Evolutionary conservation across 768 basidiomycete species (phyloP), one percentile per base, ranked within the genome.

Genomic region (Agrocybe praecox): DNA sequence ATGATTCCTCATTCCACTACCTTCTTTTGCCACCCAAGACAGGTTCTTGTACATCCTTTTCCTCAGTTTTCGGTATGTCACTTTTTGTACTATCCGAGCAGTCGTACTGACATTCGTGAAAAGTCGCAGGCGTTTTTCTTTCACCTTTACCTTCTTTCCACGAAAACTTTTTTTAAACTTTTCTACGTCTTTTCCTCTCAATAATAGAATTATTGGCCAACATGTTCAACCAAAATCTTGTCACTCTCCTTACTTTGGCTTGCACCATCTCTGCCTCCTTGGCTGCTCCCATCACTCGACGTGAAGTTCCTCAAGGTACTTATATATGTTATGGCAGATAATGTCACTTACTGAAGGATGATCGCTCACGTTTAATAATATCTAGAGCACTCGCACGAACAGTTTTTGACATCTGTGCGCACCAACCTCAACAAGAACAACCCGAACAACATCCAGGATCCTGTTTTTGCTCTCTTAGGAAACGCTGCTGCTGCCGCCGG

Each of bases 271-370:
- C 59, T 44, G 58, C 60, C 51, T 59, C 62, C 24, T 63, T 72
- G 11, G 76, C 80, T 45, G 67, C 75, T 21, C 83, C 83, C 19
- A 70, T 81, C 50, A 77, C 59, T 18, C 58, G 58, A 23, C 82
- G 85, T 59, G 85, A 87, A 69, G 86, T 87, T 24, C 85, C 86
- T 21, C 85, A 88, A 76, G 84, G 85, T 84, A 64, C n/a, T n/a
- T 64, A 56, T 6, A 10, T 26, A 19, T 43, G 29, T 48, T 19
- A 45, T 58, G 54, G 52, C 24, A 33, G 49, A 34, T 52, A 51
- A 44, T 51, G 36, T 56, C 48, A 48, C 33, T 21, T 34, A 14
- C 1, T 6, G 24, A 2, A 40, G 12, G 5, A 52, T 56, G 42
- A 54, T 26, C 23, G 46, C 63, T 33, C 57, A 49, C 33, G 49